phyloP scores from a whole-genome alignment of 192 early-diverging fungal genomes.

The Gamsiella multidivaricata region DNA sequence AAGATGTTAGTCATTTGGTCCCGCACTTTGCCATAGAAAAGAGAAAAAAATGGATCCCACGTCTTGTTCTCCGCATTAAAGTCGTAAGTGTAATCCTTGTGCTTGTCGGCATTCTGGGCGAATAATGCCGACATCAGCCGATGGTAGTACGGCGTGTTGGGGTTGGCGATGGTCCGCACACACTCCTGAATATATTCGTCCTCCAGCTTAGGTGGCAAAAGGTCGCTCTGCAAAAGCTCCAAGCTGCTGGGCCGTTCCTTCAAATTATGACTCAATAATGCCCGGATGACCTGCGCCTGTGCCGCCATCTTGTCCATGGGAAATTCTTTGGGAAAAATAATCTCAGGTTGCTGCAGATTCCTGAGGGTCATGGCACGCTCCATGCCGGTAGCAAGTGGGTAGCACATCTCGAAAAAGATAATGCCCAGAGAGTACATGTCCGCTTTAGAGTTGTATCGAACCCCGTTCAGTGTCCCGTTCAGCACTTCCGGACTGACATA shows the following conservation, averaged over 20 bases:
- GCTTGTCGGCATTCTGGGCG: conserved; percentile 76
- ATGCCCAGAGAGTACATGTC: conserved; percentile 88
- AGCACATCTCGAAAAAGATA: conserved; percentile 84
- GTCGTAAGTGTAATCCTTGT: conserved; percentile 93
- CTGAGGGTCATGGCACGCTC: conserved; percentile 76
- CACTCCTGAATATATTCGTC: conserved; percentile 92
- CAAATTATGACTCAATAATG: conserved; percentile 79
- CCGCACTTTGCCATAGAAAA: conserved; percentile 76
- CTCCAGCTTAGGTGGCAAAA: conserved; percentile 86
- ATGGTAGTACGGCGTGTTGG: conserved; percentile 87
- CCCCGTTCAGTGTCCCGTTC: conserved; percentile 51
- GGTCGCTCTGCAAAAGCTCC: conserved; percentile 83
- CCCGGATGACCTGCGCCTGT: conserved; percentile 77
- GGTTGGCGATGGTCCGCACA: conserved; percentile 90
- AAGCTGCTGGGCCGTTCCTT: conserved; percentile 81
- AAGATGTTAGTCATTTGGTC: conserved; percentile 84
- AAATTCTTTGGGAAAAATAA: conserved; percentile 77
- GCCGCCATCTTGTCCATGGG: conserved; percentile 69
- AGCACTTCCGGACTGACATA: conserved; percentile 79
- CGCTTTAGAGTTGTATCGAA: conserved; percentile 81
- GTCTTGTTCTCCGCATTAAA: conserved; percentile 65
- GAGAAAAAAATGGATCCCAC: conserved; percentile 69
- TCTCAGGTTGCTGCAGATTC: conserved; percentile 75
- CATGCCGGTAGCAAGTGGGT: conserved; percentile 81
- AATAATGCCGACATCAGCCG: conserved; percentile 86